Conservation (phyloP, 2,329 filamentous ascomycete genomes). For the Ophiobolus disseminans region DNA sequence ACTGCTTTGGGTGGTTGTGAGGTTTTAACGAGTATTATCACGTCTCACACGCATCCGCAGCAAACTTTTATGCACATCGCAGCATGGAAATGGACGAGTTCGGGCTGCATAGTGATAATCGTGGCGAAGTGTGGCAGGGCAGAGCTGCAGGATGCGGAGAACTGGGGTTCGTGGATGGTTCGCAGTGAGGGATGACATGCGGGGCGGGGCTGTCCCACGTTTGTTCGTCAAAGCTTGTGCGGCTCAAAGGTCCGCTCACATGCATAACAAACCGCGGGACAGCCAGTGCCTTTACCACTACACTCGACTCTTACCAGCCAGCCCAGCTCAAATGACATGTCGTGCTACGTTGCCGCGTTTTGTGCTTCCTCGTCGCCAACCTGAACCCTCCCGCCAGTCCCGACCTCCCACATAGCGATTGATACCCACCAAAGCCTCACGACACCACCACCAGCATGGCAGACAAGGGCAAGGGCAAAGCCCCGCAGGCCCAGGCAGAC, state of each 20-base stretch:
- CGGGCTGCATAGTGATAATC: not conserved
- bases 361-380: not conserved
- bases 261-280: too few species aligned
- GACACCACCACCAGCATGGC: constrained; percentile 6
- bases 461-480: constrained; percentile 2
- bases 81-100: too few species aligned
- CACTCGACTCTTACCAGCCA: not conserved
- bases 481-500: not conserved
- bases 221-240: not conserved
- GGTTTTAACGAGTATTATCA: too few species aligned
- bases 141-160: not conserved
- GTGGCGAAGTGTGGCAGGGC: not conserved
- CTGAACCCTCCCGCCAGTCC: not conserved
- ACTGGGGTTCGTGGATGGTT: not conserved
- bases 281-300: not conserved
- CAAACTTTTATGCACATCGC: too few species aligned
- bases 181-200: not conserved
- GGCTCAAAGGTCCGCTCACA: too few species aligned
- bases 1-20: too few species aligned
- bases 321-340: not conserved
- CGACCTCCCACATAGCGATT: not conserved
- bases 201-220: not conserved
- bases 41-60: too few species aligned
- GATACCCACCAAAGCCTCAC: not conserved
- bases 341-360: not conserved